A percentile compares a stretch with the other conserved stretches of the same genome.
These are phyloP conservation scores for Agrostemma githago DNA, from an alignment of 148 eudicot genomes.

Conservation along the genomic window DNA sequence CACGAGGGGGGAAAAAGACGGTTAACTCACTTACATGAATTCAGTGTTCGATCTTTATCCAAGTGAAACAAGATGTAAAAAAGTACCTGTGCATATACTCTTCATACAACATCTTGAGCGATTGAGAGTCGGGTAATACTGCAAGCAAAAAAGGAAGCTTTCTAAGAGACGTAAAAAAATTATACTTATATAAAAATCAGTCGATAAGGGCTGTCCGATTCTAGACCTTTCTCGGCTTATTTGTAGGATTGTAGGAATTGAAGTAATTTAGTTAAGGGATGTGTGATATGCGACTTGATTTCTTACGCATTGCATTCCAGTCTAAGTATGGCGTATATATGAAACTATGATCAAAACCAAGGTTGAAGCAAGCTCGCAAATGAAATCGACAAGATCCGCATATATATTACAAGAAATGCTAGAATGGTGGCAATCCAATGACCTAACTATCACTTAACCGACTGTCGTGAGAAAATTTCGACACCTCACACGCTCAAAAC, in stretches of 20 bases:
- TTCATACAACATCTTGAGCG: conserved; percentile 97
- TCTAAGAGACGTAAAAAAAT: conserved; percentile 14
- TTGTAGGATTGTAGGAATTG: no score
- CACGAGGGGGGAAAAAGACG: conserved; percentile 15
- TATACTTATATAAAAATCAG: not conserved
- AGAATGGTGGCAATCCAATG: conserved; percentile 2
- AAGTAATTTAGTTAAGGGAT: not conserved
- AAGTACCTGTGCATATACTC: conserved; percentile 96
- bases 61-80: not conserved
- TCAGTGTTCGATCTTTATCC: not conserved
- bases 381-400: not conserved
- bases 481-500: not conserved
- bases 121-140: conserved; percentile 97
- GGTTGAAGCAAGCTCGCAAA: not conserved
- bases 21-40: not conserved
- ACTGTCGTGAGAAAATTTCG: not conserved
- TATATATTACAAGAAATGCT: not conserved
- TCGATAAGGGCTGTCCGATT: conserved; percentile 3
- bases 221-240: no score
- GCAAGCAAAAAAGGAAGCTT: conserved; percentile 25
- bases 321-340: no score
- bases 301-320: not conserved
- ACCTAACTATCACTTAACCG: not conserved
- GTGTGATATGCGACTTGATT: not conserved
- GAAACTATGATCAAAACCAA: no score